These are phyloP conservation scores for Pestalotiopsis fici DNA, from an alignment of 2,329 filamentous ascomycete genomes.

Conservation along the genomic window DNA sequence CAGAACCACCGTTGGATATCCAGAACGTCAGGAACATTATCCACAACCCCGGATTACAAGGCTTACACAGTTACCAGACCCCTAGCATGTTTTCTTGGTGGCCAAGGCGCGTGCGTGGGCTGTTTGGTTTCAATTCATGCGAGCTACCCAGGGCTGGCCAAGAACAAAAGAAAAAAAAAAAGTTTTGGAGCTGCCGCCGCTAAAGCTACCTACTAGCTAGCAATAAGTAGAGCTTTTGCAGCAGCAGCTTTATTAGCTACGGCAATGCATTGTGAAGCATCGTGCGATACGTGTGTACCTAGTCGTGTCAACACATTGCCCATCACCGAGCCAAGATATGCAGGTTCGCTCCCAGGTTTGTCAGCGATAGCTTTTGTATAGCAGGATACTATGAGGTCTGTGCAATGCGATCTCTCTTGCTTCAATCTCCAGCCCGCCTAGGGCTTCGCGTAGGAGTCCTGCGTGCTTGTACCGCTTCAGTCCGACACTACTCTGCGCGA, in stretches of 20 bases:
- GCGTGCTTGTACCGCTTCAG: not conserved
- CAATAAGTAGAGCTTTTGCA: too few relatives aligned
- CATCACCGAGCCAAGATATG: not conserved
- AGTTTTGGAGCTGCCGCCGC: not conserved
- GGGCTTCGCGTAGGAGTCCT: not conserved
- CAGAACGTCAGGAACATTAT: not conserved
- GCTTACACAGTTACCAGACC: not conserved
- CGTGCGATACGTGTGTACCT: not conserved
- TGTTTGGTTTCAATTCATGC: conserved; percentile 7
- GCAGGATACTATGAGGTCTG: not conserved
- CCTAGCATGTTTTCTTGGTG: not conserved
- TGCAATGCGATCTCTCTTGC: conserved; percentile 10
- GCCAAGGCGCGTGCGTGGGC: not conserved
- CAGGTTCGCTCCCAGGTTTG: not conserved
- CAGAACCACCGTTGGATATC: not conserved
- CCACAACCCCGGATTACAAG: not conserved
- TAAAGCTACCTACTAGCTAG: not conserved
- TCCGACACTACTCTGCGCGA: not conserved
- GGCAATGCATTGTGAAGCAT: not conserved
- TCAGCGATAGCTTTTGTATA: not conserved
- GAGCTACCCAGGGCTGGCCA: not conserved
- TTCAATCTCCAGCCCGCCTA: conserved; percentile 4
- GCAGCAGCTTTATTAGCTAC: not conserved
- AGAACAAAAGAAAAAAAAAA: not conserved
- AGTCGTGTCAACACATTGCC: too few relatives aligned